A percentile compares a stretch with the other conserved stretches of the same genome.
phyloP scores from a whole-genome alignment of 2,329 filamentous ascomycete species.

The Colletotrichum sp. region DNA sequence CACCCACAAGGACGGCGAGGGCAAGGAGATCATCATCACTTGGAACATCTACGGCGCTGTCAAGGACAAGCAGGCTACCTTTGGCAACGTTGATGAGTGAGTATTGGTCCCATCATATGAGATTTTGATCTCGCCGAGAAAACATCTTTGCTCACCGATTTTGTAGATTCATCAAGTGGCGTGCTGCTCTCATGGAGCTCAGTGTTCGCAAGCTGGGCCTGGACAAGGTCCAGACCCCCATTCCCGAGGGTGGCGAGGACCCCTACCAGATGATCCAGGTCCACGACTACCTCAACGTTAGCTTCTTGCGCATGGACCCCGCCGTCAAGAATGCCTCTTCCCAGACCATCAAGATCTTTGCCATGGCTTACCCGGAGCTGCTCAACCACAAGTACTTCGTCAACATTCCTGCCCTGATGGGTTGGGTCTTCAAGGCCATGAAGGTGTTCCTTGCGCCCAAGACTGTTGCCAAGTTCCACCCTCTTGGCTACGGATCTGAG shows the following conservation, averaged over 20 bases:
- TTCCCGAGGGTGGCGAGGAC: slow-evolving; percentile 77
- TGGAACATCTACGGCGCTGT: slow-evolving; percentile 95
- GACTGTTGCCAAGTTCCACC: slow-evolving; percentile 81
- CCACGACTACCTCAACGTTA: slow-evolving; percentile 90
- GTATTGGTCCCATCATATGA: slow-evolving; percentile 34
- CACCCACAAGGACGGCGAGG: slow-evolving; percentile 62
- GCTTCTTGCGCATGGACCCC: slow-evolving; percentile 83
- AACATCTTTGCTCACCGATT: not conserved
- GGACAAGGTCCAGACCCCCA: slow-evolving; percentile 68
- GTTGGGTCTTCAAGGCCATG: slow-evolving; percentile 79
- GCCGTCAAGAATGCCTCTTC: slow-evolving; percentile 65
- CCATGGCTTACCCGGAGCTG: slow-evolving; percentile 86
- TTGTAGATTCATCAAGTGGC: slow-evolving; percentile 84
- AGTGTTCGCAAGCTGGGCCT: slow-evolving; percentile 79
- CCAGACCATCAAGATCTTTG: slow-evolving; percentile 83
- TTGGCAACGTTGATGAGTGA: slow-evolving; percentile 82
- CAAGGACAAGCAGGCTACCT: slow-evolving; percentile 82
- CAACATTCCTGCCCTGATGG: slow-evolving; percentile 91
- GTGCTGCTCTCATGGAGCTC: slow-evolving; percentile 88
- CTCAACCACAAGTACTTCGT: slow-evolving; percentile 90
- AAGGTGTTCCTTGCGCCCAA: slow-evolving; percentile 77
- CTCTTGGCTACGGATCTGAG: slow-evolving; percentile 74
- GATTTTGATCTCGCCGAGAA: not conserved
- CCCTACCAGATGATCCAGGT: slow-evolving; percentile 92
- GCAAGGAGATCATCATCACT: slow-evolving; percentile 71